These are phyloP conservation scores for Xylaria sp. DNA, from an alignment of 2,329 filamentous ascomycete genomes.

Conservation along the genomic window DNA sequence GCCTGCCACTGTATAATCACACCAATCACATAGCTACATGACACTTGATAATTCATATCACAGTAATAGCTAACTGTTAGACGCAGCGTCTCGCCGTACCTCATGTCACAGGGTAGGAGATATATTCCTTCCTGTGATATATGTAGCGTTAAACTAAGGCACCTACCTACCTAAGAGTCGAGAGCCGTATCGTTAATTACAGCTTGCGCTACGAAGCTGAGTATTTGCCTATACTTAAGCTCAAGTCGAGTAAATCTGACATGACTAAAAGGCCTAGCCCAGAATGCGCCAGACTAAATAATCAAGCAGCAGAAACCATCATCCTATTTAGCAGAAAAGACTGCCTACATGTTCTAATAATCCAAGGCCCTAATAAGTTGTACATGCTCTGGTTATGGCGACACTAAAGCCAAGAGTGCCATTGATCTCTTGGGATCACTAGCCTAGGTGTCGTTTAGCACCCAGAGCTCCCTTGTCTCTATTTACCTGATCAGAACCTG, in stretches of 20 bases:
- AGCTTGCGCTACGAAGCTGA: background rate
- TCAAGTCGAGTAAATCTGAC: background rate
- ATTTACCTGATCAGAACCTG: background rate
- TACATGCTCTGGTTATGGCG: background rate
- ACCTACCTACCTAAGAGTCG: background rate
- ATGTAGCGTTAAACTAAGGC: constrained; percentile 18
- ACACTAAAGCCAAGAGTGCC: background rate
- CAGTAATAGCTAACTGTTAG: constrained; percentile 28
- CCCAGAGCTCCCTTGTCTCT: background rate
- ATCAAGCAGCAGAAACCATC: background rate
- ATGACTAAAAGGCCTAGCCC: background rate
- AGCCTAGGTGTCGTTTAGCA: background rate
- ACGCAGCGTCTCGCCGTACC: constrained; percentile 36
- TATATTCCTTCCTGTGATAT: constrained; percentile 4
- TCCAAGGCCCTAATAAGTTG: background rate
- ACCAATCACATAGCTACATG: constrained; percentile 17
- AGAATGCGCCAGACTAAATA: background rate
- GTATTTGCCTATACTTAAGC: background rate
- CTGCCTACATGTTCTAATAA: background rate
- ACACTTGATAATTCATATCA: constrained; percentile 26
- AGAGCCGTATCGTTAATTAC: background rate
- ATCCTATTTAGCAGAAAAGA: too few relatives aligned
- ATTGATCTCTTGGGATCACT: background rate
- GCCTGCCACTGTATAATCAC: background rate
- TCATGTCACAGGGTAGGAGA: constrained; percentile 27